Base-by-base conservation (phyloP, 192 early-diverging fungal species). In the Entomortierella parvispora region DNA sequence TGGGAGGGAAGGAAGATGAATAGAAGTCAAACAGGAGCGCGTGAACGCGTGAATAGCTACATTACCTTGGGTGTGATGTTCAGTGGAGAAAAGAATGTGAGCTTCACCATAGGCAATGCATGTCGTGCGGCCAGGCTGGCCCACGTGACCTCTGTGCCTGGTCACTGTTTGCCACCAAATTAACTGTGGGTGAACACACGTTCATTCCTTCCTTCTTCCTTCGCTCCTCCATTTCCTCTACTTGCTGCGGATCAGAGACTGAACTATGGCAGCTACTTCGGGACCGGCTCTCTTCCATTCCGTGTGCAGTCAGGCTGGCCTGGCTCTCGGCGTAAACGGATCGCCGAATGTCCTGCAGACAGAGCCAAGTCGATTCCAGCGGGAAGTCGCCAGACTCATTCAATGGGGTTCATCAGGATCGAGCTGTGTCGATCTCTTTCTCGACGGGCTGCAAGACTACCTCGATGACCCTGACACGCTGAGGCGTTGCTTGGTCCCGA, bases 361-460 rank as follows among this genome's bases (percentile, higher is more conserved):
- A 15, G 74, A 77, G 17, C 65, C 61, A 2, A 29, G 60, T 26
- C 60, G 66, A 51, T 77, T 77, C 49, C 74, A 77, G 15, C 44
- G 74, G 8, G 74, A 77, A 4, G 49, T 43, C 9, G 53, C 60
- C 9, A 31, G 74, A 31, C 53, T 68, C 1, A 58, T 77, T 64
- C 60, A 62, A 20, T 58, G 65, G 11, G 25, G 52, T 2, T 47
- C 52, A 25, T 52, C 60, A 25, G 60, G 23, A 15, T 23, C 49
- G n/a, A 37, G 34, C 32, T 58, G 66, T 17, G 40, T 56, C 22
- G 71, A 79, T 22, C 49, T 42, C 15, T 82, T 82, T 59, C 56
- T 79, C 4, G 62, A 79, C 18, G 68, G 67, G 2, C 54, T 82
- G 42, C 76, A 71, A 53, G 75, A 78, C 9, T 45, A 80, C 18